A percentile compares a stretch with the other conserved stretches of the same genome.
phyloP scores from a whole-genome alignment of 495 filamentous ascomycete species.

The Lindgomyces ingoldianus region DNA sequence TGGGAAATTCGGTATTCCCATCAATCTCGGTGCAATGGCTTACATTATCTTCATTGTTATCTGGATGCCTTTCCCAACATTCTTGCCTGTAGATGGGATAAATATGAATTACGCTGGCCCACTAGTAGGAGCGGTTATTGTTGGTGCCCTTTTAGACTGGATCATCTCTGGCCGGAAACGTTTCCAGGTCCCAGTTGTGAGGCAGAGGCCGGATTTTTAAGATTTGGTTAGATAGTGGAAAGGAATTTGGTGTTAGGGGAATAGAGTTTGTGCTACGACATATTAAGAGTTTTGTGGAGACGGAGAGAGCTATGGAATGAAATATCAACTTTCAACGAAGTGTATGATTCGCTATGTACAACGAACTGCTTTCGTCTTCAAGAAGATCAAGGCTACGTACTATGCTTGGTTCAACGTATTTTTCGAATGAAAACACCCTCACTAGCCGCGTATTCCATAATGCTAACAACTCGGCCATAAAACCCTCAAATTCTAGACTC shows the following conservation, averaged over 20 bases:
- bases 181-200: conserved; percentile 34
- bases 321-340: too few relatives aligned
- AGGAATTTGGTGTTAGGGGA: not conserved
- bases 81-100: conserved; percentile 45
- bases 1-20: conserved; percentile 42
- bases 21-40: conserved; percentile 50
- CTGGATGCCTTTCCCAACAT: conserved; percentile 52
- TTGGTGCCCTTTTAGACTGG: conserved; percentile 37
- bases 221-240: not conserved
- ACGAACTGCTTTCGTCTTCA: too few relatives aligned
- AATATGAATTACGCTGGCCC: conserved; percentile 54
- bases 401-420: too few relatives aligned
- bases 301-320: too few relatives aligned
- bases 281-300: not conserved
- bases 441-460: too few relatives aligned
- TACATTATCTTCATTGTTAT: conserved; percentile 50
- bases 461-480: too few relatives aligned
- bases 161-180: conserved; percentile 32
- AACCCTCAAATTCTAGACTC: too few relatives aligned
- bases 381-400: too few relatives aligned
- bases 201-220: conserved; percentile 17
- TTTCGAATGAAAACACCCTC: too few relatives aligned
- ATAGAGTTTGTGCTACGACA: not conserved
- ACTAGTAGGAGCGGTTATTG: conserved; percentile 29
- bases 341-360: too few relatives aligned